A percentile compares a stretch with the other conserved stretches of the same genome.
phyloP scores from a whole-genome alignment of 2,329 filamentous ascomycete genomes.

The Endocalyx cinctus region DNA sequence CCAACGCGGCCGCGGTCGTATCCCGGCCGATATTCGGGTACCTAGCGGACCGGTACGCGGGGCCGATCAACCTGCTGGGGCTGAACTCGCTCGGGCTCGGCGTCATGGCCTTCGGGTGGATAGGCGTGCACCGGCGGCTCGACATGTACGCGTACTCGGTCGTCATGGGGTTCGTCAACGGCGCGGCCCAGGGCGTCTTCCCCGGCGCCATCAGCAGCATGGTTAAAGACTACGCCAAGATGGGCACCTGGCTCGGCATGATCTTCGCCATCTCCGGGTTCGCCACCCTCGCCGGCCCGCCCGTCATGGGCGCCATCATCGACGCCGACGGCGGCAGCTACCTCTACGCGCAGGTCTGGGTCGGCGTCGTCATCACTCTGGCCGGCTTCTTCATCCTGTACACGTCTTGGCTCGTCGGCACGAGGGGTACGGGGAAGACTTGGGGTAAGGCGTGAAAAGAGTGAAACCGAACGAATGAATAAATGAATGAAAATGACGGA shows the following conservation, averaged over 20 bases:
- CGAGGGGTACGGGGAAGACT: slow-evolving; percentile 1
- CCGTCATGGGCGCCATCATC: slow-evolving; percentile 19
- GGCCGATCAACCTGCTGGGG: slow-evolving; percentile 52
- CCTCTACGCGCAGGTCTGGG: slow-evolving; percentile 17
- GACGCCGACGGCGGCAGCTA: slow-evolving; percentile 15
- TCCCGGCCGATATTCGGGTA: slow-evolving; percentile 51
- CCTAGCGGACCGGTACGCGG: slow-evolving; percentile 50
- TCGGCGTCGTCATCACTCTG: slow-evolving; percentile 13
- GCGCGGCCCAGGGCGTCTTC: slow-evolving; percentile 18
- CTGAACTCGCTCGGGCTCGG: slow-evolving; percentile 38
- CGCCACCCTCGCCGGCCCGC: slow-evolving; percentile 18
- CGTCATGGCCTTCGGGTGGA: slow-evolving; percentile 49
- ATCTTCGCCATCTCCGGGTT: slow-evolving; percentile 16
- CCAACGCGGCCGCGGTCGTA: slow-evolving; percentile 54
- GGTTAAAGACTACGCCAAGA: slow-evolving; percentile 15
- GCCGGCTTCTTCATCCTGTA: slow-evolving; percentile 7
- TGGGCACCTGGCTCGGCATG: slow-evolving; percentile 23
- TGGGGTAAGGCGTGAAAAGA: slow-evolving; percentile 4
- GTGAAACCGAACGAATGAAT: too few relatives aligned
- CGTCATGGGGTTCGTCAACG: slow-evolving; percentile 19
- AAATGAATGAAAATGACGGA: too few relatives aligned
- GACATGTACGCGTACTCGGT: slow-evolving; percentile 18
- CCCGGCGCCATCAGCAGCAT: slow-evolving; percentile 14
- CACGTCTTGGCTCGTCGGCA: slow-evolving; percentile 5
- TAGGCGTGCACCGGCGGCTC: slow-evolving; percentile 34